Evolutionary conservation across 352 stramenopile species (phyloP).

Genomic region (Plasmopara halstedii): DNA sequence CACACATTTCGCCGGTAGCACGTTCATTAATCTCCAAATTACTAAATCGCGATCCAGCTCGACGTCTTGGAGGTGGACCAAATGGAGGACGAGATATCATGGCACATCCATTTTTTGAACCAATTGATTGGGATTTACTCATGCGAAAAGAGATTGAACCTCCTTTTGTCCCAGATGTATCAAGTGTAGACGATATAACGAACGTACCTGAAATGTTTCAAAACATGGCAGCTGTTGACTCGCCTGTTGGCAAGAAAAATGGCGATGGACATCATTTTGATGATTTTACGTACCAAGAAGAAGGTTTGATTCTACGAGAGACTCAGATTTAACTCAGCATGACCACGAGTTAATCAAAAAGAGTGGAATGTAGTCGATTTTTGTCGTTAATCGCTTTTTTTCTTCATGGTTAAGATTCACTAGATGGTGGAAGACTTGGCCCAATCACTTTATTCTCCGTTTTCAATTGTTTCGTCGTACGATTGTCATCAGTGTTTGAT

Average conservation of each 20-base stretch:
- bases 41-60: slow-evolving; percentile 89
- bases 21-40: slow-evolving; percentile 83
- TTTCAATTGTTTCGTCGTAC: not conserved
- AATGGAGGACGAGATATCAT: slow-evolving; percentile 85
- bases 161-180: slow-evolving; percentile 72
- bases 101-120: slow-evolving; percentile 79
- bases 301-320: slow-evolving; percentile 43
- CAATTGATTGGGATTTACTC: slow-evolving; percentile 83
- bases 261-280: slow-evolving; percentile 83
- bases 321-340: slow-evolving; percentile 16
- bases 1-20: slow-evolving; percentile 71
- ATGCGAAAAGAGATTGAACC: slow-evolving; percentile 79
- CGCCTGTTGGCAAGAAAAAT: slow-evolving; percentile 81
- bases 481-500: slow-evolving; percentile 1
- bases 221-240: slow-evolving; percentile 84
- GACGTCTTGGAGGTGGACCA: slow-evolving; percentile 86
- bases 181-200: slow-evolving; percentile 77
- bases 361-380: slow-evolving; percentile 20
- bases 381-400: slow-evolving; percentile 16
- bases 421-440: slow-evolving; percentile 6
- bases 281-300: slow-evolving; percentile 86
- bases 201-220: slow-evolving; percentile 88
- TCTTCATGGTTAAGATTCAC: no score
- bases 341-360: no score
- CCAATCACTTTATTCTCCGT: slow-evolving; percentile 13